Base-by-base conservation (phyloP, 306 rosid species). In the Corylus avellana region DNA sequence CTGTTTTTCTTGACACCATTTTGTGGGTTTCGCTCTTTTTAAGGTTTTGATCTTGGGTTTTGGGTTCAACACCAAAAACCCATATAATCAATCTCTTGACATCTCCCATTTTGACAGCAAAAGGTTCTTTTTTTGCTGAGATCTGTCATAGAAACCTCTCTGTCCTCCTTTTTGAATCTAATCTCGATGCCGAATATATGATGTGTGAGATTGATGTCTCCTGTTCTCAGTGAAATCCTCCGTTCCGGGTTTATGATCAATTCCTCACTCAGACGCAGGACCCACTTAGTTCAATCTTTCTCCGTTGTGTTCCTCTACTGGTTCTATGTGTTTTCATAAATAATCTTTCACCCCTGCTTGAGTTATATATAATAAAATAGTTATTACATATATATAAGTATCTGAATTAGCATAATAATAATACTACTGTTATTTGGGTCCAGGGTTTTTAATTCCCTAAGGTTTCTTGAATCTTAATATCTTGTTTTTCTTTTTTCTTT, bases 171-270 rank as follows among this genome's bases (percentile, higher is more conserved):
- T 59, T 70, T 27, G 3, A 5, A 72, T 49, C 53, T 49, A 49
- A 57, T 69, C 77, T 75, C 61, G 83, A 85, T 88, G 88, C 81
- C 76, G 73, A 58, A 59, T 39, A n/a, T 79, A 20, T 82, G 42
- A 92, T 88, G 97, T 87, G 82, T 88, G 85, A 89, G 27, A 84
- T 90, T 91, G 57, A 94, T 92, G 98, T 91, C 94, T 91, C 94
- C 98, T 14, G 94, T 95, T 81, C 90, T 95, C 12, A 90, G 95
- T 89, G 98, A 95, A 90, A 90, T 92, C 85, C 97, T 95, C 67
- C 97, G 85, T 80, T 95, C 97, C 0, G 98, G 97, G 85, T 91
- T 88, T 90, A 89, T 91, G 84, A 85, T 92, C 58, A 84, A 90
- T 78, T 94, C 97, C 74, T 84, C 97, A 51, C 83, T 90, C 68